Evolutionary conservation across 495 filamentous ascomycete species (phyloP).

Genomic region (Bacidia rubella): DNA sequence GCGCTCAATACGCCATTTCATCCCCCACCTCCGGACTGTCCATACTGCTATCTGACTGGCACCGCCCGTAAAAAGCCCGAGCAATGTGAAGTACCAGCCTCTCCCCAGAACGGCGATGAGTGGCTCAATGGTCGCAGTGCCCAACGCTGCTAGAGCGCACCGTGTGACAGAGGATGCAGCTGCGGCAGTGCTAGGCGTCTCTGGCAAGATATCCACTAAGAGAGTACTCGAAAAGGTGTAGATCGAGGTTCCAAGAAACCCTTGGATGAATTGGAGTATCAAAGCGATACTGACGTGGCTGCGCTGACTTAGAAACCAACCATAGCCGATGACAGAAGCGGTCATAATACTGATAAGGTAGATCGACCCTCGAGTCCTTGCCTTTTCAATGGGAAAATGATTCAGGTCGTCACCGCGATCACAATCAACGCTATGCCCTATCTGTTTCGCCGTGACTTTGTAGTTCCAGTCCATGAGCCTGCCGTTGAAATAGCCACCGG

Average conservation of each 20-base stretch:
- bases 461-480: slow-evolving; percentile 51
- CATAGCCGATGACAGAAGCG: slow-evolving; percentile 35
- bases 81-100: slow-evolving; percentile 26
- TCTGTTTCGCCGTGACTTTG: slow-evolving; percentile 25
- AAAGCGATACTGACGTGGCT: slow-evolving; percentile 36
- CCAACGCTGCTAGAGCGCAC: slow-evolving; percentile 24
- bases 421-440: slow-evolving; percentile 20
- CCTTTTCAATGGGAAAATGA: slow-evolving; percentile 51
- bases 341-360: slow-evolving; percentile 6
- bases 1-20: slow-evolving; percentile 10
- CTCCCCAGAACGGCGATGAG: slow-evolving; percentile 20
- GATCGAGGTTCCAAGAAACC: neutral
- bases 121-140: slow-evolving; percentile 21
- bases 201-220: slow-evolving; percentile 23
- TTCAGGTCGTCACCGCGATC: slow-evolving; percentile 39
- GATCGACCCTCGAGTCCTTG: slow-evolving; percentile 28
- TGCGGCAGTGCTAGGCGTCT: slow-evolving; percentile 23
- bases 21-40: slow-evolving; percentile 1
- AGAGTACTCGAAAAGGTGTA: slow-evolving; percentile 19
- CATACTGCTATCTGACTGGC: neutral
- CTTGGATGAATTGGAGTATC: slow-evolving; percentile 37
- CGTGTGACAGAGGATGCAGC: slow-evolving; percentile 23
- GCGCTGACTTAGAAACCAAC: slow-evolving; percentile 39
- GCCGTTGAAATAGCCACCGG: slow-evolving; percentile 79
- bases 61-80: slow-evolving; percentile 9